These are phyloP conservation scores for Nannochloris sp. DNA, from an alignment of 139 green algal genomes.

Conservation along the genomic window DNA sequence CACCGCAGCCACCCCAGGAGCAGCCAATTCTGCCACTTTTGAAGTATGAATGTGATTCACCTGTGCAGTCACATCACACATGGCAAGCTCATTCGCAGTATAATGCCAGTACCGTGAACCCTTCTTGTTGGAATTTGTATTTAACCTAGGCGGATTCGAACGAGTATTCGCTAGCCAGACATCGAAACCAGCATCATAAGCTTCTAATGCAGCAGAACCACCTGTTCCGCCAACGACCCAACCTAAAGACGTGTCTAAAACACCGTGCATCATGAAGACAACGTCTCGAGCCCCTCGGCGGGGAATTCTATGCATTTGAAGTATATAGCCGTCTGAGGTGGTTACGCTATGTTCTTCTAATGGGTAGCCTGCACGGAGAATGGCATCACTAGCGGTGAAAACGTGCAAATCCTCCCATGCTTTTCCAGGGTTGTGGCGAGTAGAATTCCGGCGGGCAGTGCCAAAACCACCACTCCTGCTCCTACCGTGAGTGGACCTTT, in stretches of 20 bases:
- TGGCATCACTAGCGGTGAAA: constrained; percentile 35
- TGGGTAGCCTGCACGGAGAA: constrained; percentile 54
- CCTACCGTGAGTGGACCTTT: too few species aligned
- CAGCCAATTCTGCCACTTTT: constrained; percentile 74
- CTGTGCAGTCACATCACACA: constrained; percentile 59
- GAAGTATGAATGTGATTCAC: constrained; percentile 70
- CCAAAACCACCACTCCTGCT: too few species aligned
- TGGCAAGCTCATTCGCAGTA: constrained; percentile 76
- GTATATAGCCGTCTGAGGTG: constrained; percentile 76
- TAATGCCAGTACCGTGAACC: constrained; percentile 75
- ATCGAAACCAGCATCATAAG: constrained; percentile 85
- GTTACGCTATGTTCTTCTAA: constrained; percentile 63
- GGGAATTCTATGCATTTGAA: constrained; percentile 79
- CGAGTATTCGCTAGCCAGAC: constrained; percentile 89
- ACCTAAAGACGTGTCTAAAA: constrained; percentile 87
- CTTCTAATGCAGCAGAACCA: constrained; percentile 75
- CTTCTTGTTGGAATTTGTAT: constrained; percentile 27
- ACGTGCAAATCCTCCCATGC: constrained; percentile 24
- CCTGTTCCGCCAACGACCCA: constrained; percentile 58
- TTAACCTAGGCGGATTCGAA: constrained; percentile 65
- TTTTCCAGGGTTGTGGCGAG: not conserved
- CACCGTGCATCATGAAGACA: constrained; percentile 84
- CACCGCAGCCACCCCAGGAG: not conserved
- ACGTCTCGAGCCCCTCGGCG: constrained; percentile 40
- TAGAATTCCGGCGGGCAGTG: too few species aligned